Percentiles rank a stretch among this genome's conserved stretches.
phyloP scores from a whole-genome alignment of 345 rosid species.

The Hevea brasiliensis region DNA sequence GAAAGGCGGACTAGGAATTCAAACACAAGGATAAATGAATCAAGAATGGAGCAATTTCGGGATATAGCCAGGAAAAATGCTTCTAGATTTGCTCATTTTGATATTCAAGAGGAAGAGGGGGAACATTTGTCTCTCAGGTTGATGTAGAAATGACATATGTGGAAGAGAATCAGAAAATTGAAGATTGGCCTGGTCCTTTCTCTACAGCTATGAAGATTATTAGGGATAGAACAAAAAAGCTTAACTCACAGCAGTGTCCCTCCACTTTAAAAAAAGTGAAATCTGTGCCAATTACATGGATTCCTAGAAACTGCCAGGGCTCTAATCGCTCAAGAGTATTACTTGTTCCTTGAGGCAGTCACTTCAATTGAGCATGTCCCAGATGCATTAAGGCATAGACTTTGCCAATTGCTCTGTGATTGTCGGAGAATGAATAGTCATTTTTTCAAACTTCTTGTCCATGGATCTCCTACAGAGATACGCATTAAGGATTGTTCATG shows the following conservation, averaged over 20 bases:
- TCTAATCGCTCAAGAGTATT: conserved; percentile 14
- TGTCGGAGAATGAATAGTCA: conserved; percentile 55
- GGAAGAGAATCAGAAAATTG: conserved; percentile 37
- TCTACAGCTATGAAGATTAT: conserved; percentile 94
- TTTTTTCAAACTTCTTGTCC: conserved; percentile 54
- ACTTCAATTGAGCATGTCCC: conserved; percentile 79
- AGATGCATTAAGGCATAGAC: conserved; percentile 60
- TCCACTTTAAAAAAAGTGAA: conserved; percentile 21
- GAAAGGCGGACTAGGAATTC: conserved; percentile 14
- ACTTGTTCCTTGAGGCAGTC: conserved; percentile 60
- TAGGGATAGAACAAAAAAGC: conserved; percentile 54
- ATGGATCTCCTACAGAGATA: conserved; percentile 69
- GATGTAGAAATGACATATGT: conserved; percentile 32
- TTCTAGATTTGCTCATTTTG: conserved; percentile 67
- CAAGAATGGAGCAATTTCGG: conserved; percentile 47
- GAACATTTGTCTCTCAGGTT: conserved; percentile 16
- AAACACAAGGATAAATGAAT: conserved; percentile 9
- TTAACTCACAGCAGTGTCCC: conserved; percentile 15
- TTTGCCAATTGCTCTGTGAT: conserved; percentile 70
- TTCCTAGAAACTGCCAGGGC: conserved; percentile 43
- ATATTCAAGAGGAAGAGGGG: conserved; percentile 34
- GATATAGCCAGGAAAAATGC: conserved; percentile 66
- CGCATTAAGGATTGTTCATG: conserved; percentile 79
- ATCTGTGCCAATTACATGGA: conserved; percentile 50
- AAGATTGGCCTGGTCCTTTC: conserved; percentile 98